Evolutionary conservation across 1,139 yeast species (phyloP).

Genomic region (Suzukiozyma palmioleophila): DNA sequence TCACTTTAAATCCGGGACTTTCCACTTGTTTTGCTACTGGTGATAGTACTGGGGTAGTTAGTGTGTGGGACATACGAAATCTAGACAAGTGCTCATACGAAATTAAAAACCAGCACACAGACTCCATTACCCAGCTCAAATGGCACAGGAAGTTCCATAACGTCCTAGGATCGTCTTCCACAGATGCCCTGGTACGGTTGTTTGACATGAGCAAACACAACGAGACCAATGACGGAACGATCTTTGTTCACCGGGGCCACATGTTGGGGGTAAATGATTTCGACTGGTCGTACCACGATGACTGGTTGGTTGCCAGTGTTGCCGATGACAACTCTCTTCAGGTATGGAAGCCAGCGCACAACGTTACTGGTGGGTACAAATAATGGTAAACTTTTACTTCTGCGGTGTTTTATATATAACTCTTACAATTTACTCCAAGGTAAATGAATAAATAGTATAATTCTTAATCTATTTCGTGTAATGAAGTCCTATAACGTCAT

Average conservation of each 20-base stretch:
- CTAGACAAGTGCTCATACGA: conserved; percentile 16
- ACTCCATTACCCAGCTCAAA: conserved; percentile 62
- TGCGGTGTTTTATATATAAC: neutral
- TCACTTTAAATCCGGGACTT: conserved; percentile 59
- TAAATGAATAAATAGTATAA: conserved; percentile 1
- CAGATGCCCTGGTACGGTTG: conserved; percentile 64
- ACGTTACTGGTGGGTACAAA: conserved; percentile 13
- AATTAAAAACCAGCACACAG: conserved; percentile 45
- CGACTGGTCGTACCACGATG: conserved; percentile 79
- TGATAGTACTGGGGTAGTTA: conserved; percentile 54
- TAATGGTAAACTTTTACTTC: conserved; percentile 3
- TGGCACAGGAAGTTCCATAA: conserved; percentile 71
- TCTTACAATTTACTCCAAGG: neutral
- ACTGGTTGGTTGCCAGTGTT: conserved; percentile 77
- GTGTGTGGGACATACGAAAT: conserved; percentile 68
- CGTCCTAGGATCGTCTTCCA: conserved; percentile 68
- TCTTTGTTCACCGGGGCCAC: conserved; percentile 88
- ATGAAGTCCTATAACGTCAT: conserved; percentile 1
- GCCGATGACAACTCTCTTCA: conserved; percentile 88
- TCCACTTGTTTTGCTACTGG: conserved; percentile 61
- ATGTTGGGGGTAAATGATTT: conserved; percentile 83
- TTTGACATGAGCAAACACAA: conserved; percentile 56
- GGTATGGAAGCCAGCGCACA: conserved; percentile 65
- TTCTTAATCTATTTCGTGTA: conserved; percentile 4
- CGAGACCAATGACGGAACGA: conserved; percentile 32